Conservation (phyloP, 2,329 filamentous ascomycete species). For the Shiraia bambusicola region DNA sequence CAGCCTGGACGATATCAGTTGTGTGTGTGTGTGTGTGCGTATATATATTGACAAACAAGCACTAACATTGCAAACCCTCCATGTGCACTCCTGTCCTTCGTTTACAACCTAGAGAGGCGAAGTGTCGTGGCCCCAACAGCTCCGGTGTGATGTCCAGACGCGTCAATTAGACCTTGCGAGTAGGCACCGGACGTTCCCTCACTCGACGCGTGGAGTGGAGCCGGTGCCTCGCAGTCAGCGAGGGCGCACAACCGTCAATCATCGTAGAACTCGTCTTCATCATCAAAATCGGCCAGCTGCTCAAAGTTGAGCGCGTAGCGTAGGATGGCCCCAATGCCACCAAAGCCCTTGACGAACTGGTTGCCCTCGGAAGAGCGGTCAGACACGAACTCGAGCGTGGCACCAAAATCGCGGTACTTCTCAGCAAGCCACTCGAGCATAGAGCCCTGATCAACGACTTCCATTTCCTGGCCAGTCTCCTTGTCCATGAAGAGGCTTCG, state of each 20-base stretch:
- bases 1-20: slow-evolving; percentile 24
- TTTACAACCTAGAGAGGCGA: slow-evolving; percentile 47
- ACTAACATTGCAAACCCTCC: slow-evolving; percentile 41
- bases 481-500: slow-evolving; percentile 92
- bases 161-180: slow-evolving; percentile 37
- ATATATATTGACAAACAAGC: not conserved
- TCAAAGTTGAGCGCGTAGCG: slow-evolving; percentile 99
- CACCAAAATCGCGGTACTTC: slow-evolving; percentile 97
- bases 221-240: slow-evolving; percentile 81
- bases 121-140: slow-evolving; percentile 35
- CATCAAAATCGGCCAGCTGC: slow-evolving; percentile 87
- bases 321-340: slow-evolving; percentile 94
- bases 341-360: slow-evolving; percentile 99
- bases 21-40: too few species aligned
- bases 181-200: slow-evolving; percentile 57
- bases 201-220: slow-evolving; percentile 59
- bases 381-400: slow-evolving; percentile 93
- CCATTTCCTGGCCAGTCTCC: slow-evolving; percentile 96
- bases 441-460: slow-evolving; percentile 79
- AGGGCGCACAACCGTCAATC: slow-evolving; percentile 91
- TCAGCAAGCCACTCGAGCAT: slow-evolving; percentile 99
- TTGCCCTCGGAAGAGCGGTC: slow-evolving; percentile 97
- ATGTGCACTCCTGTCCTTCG: slow-evolving; percentile 34
- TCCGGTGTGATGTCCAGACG: slow-evolving; percentile 31
- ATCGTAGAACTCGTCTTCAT: slow-evolving; percentile 85